Evolutionary conservation across 148 eudicot species (phyloP), one percentile per base, ranked within the genome.

Genomic region (Heliosperma pusillum): DNA sequence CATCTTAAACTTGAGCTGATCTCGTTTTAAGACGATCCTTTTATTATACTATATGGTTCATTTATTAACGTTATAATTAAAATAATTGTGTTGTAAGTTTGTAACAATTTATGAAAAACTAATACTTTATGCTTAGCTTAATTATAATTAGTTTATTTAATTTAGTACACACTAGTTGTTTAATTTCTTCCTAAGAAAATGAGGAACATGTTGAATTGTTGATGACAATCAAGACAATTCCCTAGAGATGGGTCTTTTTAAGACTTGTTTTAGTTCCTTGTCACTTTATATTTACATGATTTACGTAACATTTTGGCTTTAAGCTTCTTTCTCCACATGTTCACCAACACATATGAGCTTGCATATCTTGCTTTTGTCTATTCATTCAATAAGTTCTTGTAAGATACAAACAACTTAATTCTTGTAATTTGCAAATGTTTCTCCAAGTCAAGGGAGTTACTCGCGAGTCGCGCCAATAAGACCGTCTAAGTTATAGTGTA

Each of bases 151-250:
- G 10, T 4, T 36, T 58, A 7, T 27, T 57, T 20, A 2, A n/a
- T 19, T 63, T n/a, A 13, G 24, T 59, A 44, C 16, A 62, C 10
- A 20, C 12, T 29, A 42, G n/a, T 44, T 24, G 65, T 29, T 13
- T n/a, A n/a, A n/a, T n/a, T 40, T 71, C 4, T 63, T 68, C 69
- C 45, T 24, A 72, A 59, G 56, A 76, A 74, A 57, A 22, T 64
- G 69, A 74, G 86, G 76, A 80, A 75, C 20, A 76, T 83, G 85
- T 77, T 83, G 83, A 75, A 20, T 73, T 83, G 85, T 77, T 83
- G 83, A 80, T 77, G 79, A 71, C 60, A 63, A 56, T 59, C 61
- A 56, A 66, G 83, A 80, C 83, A 83, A 19, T 21, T 80, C 36
- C 81, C 86, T 77, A 76, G 82, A 72, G 33, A 67, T 44, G 61